These are phyloP conservation scores for Diaporthe sp. DNA, from an alignment of 2,329 filamentous ascomycete species.

Conservation along the genomic window DNA sequence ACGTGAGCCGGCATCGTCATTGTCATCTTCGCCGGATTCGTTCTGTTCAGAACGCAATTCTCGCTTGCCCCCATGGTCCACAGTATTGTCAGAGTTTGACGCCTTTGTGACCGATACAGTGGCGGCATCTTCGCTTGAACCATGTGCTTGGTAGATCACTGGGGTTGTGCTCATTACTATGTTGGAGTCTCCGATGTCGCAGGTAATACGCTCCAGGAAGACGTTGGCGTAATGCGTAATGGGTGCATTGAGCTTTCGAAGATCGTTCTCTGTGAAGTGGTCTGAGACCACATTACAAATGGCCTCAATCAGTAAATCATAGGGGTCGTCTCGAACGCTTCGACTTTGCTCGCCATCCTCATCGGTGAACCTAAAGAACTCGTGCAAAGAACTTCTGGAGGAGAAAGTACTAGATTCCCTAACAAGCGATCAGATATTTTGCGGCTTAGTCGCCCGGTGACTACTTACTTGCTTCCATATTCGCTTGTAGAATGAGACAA, in stretches of 20 bases:
- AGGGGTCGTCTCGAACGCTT: not conserved
- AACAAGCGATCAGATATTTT: not conserved
- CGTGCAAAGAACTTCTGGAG: not conserved
- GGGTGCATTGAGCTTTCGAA: not conserved
- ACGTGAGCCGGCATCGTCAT: not conserved
- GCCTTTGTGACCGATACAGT: not conserved
- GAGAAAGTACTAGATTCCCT: not conserved
- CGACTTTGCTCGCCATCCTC: not conserved
- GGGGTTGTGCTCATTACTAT: not conserved
- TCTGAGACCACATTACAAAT: not conserved
- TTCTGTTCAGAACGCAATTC: not conserved
- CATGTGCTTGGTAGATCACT: not conserved
- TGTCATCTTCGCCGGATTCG: not conserved
- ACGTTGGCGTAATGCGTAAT: not conserved
- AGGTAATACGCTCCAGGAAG: not conserved
- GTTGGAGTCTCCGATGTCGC: not conserved
- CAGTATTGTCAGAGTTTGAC: not conserved
- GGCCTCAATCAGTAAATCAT: not conserved
- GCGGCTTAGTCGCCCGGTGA: not conserved
- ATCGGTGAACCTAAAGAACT: not conserved
- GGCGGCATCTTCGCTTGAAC: not conserved
- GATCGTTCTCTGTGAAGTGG: not conserved
- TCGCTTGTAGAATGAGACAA: not conserved
- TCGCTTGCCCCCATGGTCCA: not conserved
- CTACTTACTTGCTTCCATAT: not conserved